Evolutionary conservation across 805 yeast species (phyloP).

Genomic region (Metschnikowia matae): DNA sequence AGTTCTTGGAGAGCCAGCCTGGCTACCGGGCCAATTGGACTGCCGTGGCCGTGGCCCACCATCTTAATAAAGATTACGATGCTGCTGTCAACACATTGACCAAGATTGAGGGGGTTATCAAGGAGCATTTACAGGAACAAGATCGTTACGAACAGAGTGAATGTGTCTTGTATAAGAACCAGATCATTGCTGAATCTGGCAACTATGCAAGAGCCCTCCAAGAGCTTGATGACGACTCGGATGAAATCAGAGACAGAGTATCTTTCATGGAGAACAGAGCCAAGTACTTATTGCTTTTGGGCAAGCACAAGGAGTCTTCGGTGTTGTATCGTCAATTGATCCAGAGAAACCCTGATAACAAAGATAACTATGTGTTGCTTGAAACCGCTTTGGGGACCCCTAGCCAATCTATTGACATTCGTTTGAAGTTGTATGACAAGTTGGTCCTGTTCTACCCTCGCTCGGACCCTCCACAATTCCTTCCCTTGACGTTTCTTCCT

Average conservation of each 20-base stretch:
- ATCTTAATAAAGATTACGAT: constrained; percentile 60
- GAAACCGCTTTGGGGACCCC: constrained; percentile 61
- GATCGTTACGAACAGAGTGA: constrained; percentile 72
- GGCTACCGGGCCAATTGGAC: constrained; percentile 93
- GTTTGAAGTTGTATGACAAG: constrained; percentile 60
- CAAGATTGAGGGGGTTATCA: constrained; percentile 71
- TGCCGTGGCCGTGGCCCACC: constrained; percentile 79
- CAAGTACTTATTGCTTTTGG: constrained; percentile 54
- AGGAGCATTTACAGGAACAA: constrained; percentile 59
- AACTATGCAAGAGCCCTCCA: constrained; percentile 61
- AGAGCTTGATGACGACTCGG: constrained; percentile 49
- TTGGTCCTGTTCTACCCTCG: constrained; percentile 71
- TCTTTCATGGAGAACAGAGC: constrained; percentile 67
- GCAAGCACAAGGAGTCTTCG: constrained; percentile 60
- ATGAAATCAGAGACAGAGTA: constrained; percentile 51
- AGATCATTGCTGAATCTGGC: constrained; percentile 59
- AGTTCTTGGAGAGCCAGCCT: constrained; percentile 65
- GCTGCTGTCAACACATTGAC: constrained; percentile 69
- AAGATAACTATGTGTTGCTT: constrained; percentile 57
- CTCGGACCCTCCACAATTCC: constrained; percentile 72
- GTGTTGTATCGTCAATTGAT: constrained; percentile 62
- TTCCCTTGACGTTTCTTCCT: constrained; percentile 71
- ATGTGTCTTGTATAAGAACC: constrained; percentile 68
- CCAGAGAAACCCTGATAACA: constrained; percentile 82
- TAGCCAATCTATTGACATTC: constrained; percentile 41